A percentile compares a stretch with the other conserved stretches of the same genome.
These are phyloP conservation scores for Metschnikowia santaceciliae DNA, from an alignment of 805 yeast species.

Conservation along the genomic window DNA sequence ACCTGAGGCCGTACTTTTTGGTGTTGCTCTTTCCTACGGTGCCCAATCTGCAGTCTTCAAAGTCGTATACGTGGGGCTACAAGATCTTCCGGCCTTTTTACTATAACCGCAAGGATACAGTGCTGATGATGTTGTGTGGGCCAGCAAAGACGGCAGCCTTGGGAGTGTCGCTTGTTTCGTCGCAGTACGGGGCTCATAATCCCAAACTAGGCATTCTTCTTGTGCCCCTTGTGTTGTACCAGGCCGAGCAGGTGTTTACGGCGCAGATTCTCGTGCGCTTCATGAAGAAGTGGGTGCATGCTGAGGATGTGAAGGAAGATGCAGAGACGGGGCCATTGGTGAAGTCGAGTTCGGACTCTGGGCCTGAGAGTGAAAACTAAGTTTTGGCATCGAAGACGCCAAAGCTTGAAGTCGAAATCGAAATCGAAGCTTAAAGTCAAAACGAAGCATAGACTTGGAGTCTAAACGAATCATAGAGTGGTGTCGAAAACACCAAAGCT, in stretches of 20 bases:
- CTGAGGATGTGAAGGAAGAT: conserved; percentile 22
- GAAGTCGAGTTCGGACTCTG: neutral
- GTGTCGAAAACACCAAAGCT: too few species aligned
- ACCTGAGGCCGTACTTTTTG: conserved; percentile 60
- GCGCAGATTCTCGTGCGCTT: conserved; percentile 68
- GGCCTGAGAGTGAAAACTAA: too few species aligned
- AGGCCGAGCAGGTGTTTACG: conserved; percentile 79
- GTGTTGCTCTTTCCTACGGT: conserved; percentile 36
- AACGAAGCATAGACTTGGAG: too few species aligned
- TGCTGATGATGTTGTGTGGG: conserved; percentile 79
- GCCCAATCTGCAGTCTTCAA: conserved; percentile 47
- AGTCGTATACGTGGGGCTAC: conserved; percentile 43
- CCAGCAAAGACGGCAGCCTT: conserved; percentile 93
- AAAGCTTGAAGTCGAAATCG: too few species aligned
- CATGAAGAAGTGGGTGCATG: conserved; percentile 66
- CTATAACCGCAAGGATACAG: conserved; percentile 67
- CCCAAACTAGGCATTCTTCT: conserved; percentile 64
- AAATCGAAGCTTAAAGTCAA: too few species aligned
- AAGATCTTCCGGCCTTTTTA: conserved; percentile 58
- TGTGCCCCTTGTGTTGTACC: conserved; percentile 82
- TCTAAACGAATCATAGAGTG: too few species aligned
- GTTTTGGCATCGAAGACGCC: too few species aligned
- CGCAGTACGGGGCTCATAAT: conserved; percentile 68
- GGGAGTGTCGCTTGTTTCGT: conserved; percentile 78
- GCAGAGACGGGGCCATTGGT: conserved; percentile 16